Evolutionary conservation across 805 yeast species (phyloP), one percentile per base, ranked within the genome.

Genomic region (Hanseniaspora singularis): DNA sequence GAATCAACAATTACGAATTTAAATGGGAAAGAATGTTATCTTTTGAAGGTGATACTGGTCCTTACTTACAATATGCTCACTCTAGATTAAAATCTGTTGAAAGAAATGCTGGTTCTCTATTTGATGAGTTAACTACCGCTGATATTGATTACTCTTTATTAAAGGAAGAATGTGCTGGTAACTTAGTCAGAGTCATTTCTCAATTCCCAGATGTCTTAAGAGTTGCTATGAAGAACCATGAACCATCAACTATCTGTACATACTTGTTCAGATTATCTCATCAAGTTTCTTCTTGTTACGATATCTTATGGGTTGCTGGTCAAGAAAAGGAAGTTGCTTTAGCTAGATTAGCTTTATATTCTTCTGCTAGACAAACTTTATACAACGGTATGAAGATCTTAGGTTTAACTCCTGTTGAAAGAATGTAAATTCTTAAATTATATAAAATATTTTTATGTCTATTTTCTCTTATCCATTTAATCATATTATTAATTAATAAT

Each of bases 11-110:
- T 69, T 92, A 92, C 69, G 85, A 80, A 58, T 92, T 92, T 69
- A 84, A 86, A 66, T 92, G 98, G 98, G 86, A 84, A 58, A 82
- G 98, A 71, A 92, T 92, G 96, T 74, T 83, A 38, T 86, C 97
- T 3, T 88, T 92, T 55, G 98, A 92, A 71, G 98, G 98, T 67
- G 98, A 92, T 67, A 92, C 98, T 49, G 98, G 98, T 63, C 97
- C 98, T 51, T 92, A 92, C 68, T 74, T 92, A 63, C 98, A 92
- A 67, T 92, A 92, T 61, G 97, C 98, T 37, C 98, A 92, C 68
- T 87, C 97, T 18, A 84, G 98, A 67, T 77, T 92, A 62, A 77
- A 94, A 67, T 87, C 96, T 6, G 87, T 92, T 57, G 88, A 85
- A 67, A 81, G 97, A 70, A 85, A 84, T 57, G 76, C 94, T 18